A percentile compares a stretch with the other conserved stretches of the same genome.
Conservation (phyloP, 1,139 yeast genomes). For the Scheffersomyces titani region DNA sequence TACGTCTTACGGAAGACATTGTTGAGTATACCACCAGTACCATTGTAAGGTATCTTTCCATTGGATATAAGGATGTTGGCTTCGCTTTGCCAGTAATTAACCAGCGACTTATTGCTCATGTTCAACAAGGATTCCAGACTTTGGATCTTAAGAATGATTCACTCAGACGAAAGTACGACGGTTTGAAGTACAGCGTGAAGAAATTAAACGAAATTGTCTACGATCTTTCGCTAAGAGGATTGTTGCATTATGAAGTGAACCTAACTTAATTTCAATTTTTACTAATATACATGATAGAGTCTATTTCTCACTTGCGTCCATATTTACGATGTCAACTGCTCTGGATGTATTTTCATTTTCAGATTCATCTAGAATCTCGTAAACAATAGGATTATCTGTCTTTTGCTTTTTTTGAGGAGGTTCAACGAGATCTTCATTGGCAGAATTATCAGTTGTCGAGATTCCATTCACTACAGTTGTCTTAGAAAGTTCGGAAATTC, state of each 20-base stretch:
- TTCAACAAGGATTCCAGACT: constrained; percentile 30
- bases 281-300: neutral
- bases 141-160: constrained; percentile 33
- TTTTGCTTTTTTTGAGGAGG: neutral
- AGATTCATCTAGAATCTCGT: neutral
- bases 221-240: neutral
- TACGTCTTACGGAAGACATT: constrained; percentile 25
- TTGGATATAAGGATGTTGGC: constrained; percentile 5
- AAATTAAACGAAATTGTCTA: constrained; percentile 31
- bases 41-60: constrained; percentile 23
- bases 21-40: constrained; percentile 31
- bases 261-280: neutral
- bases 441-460: neutral
- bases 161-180: constrained; percentile 30
- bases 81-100: constrained; percentile 13
- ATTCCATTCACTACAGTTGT: neutral
- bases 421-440: neutral
- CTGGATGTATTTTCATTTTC: neutral
- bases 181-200: constrained; percentile 31
- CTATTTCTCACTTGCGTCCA: neutral
- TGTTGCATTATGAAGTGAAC: neutral
- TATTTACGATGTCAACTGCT: neutral
- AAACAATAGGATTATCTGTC: neutral
- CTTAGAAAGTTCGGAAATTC: neutral
- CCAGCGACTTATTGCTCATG: constrained; percentile 24